Conservation (phyloP, 2,329 filamentous ascomycete genomes). For the Ampelomyces quisqualis region DNA sequence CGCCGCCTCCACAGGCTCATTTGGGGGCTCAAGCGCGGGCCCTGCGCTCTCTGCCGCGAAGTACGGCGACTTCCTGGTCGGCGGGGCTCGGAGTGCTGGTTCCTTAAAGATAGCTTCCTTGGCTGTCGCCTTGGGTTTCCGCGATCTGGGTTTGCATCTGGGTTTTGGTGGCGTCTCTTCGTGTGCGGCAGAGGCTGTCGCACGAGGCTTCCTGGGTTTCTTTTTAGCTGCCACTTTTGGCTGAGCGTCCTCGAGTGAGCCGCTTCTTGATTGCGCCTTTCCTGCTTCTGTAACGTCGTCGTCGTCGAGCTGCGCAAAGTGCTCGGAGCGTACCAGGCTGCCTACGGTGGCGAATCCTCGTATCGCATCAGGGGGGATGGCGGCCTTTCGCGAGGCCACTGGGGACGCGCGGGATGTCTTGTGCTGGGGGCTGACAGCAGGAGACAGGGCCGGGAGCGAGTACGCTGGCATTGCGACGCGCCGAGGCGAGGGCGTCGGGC, state of each 20-base stretch:
- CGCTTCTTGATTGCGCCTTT: constrained; percentile 5
- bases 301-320: constrained; percentile 24
- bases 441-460: constrained; percentile 28
- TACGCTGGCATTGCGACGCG: constrained; percentile 33
- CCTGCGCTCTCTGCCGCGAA: constrained; percentile 14
- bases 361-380: constrained; percentile 25
- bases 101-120: constrained; percentile 15
- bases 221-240: constrained; percentile 7
- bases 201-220: constrained; percentile 18
- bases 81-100: constrained; percentile 16
- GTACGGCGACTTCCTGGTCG: constrained; percentile 23
- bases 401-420: constrained; percentile 27
- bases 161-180: constrained; percentile 20
- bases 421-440: constrained; percentile 18
- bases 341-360: constrained; percentile 40
- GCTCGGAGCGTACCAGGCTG: constrained; percentile 34
- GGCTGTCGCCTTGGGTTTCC: constrained; percentile 27
- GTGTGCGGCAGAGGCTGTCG: constrained; percentile 12
- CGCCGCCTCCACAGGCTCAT: constrained; percentile 6
- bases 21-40: constrained; percentile 4
- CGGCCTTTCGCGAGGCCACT: constrained; percentile 27
- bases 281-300: constrained; percentile 10
- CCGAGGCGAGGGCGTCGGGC: constrained; percentile 17
- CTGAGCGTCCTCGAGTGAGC: constrained; percentile 2
- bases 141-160: constrained; percentile 27